These are phyloP conservation scores for Copromyces sp. DNA, from an alignment of 495 filamentous ascomycete species.

Conservation along the genomic window DNA sequence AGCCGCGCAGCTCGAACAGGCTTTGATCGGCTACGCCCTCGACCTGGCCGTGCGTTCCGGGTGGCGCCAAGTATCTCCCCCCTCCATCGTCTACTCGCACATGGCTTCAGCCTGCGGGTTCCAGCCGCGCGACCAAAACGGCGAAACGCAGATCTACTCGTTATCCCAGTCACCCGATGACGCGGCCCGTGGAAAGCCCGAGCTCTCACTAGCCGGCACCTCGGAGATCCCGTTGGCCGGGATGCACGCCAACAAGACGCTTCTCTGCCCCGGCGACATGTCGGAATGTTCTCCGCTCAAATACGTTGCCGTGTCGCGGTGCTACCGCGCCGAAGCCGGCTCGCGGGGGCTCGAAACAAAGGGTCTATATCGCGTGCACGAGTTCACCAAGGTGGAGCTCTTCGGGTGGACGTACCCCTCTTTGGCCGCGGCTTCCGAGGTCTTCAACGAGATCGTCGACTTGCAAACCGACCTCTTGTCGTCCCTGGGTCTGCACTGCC, in stretches of 20 bases:
- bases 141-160: slow-evolving; percentile 82
- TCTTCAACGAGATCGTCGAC: slow-evolving; percentile 74
- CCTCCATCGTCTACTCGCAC: slow-evolving; percentile 85
- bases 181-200: slow-evolving; percentile 48
- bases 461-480: slow-evolving; percentile 77
- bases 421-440: slow-evolving; percentile 29
- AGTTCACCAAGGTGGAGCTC: slow-evolving; percentile 97
- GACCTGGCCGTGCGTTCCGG: slow-evolving; percentile 55
- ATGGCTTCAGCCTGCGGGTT: slow-evolving; percentile 87
- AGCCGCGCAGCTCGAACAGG: slow-evolving; percentile 83
- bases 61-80: slow-evolving; percentile 70
- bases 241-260: slow-evolving; percentile 66
- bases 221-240: slow-evolving; percentile 91
- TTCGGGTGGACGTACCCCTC: slow-evolving; percentile 72
- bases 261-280: slow-evolving; percentile 31
- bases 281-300: slow-evolving; percentile 59
- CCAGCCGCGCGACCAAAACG: slow-evolving; percentile 80
- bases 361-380: slow-evolving; percentile 95
- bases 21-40: slow-evolving; percentile 78
- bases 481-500: slow-evolving; percentile 69
- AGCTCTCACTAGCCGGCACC: slow-evolving; percentile 68
- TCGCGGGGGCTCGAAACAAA: slow-evolving; percentile 82
- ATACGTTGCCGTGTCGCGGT: slow-evolving; percentile 71
- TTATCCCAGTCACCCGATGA: slow-evolving; percentile 54
- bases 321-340: slow-evolving; percentile 91